Evolutionary conservation across 768 basidiomycete species (phyloP).

Genomic region (Amylocystis lapponica): DNA sequence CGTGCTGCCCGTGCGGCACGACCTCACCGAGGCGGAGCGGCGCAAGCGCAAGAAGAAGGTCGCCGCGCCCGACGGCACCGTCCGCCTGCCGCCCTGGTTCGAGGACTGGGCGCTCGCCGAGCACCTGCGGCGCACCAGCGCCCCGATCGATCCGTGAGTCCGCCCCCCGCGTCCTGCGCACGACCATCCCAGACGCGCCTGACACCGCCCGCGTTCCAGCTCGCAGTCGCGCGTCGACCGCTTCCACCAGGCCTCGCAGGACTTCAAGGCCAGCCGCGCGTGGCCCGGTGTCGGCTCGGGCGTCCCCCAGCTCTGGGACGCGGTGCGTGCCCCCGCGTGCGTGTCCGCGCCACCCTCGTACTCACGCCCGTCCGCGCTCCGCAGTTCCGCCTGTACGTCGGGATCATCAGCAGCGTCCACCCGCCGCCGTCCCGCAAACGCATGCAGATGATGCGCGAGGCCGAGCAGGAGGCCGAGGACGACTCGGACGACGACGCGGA

Average conservation of each 20-base stretch:
- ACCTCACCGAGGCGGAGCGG: slow-evolving; percentile 51
- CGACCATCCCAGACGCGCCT: not conserved
- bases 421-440: slow-evolving; percentile 11
- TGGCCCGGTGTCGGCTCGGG: slow-evolving; percentile 31
- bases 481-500: slow-evolving; percentile 17
- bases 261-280: slow-evolving; percentile 43
- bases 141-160: slow-evolving; percentile 48
- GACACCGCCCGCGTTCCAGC: slow-evolving; percentile 25
- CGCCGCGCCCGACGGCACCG: slow-evolving; percentile 13
- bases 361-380: not conserved
- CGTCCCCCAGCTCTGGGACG: slow-evolving; percentile 53
- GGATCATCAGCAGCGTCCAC: slow-evolving; percentile 33
- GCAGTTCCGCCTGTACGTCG: slow-evolving; percentile 59
- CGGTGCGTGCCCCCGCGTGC: slow-evolving; percentile 37
- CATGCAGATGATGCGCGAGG: slow-evolving; percentile 12
- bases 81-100: slow-evolving; percentile 47
- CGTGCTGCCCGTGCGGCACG: slow-evolving; percentile 48
- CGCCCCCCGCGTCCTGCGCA: not conserved
- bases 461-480: slow-evolving; percentile 30
- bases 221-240: slow-evolving; percentile 43
- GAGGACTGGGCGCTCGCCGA: slow-evolving; percentile 69
- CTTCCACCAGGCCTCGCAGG: slow-evolving; percentile 49
- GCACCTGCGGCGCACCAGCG: slow-evolving; percentile 34
- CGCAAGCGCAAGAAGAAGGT: slow-evolving; percentile 34
- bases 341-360: not conserved